Percentiles rank a stretch among this genome's conserved stretches.
Evolutionary conservation across 2,329 filamentous ascomycete genomes (phyloP).

Genomic region (Monilinia polystroma): DNA sequence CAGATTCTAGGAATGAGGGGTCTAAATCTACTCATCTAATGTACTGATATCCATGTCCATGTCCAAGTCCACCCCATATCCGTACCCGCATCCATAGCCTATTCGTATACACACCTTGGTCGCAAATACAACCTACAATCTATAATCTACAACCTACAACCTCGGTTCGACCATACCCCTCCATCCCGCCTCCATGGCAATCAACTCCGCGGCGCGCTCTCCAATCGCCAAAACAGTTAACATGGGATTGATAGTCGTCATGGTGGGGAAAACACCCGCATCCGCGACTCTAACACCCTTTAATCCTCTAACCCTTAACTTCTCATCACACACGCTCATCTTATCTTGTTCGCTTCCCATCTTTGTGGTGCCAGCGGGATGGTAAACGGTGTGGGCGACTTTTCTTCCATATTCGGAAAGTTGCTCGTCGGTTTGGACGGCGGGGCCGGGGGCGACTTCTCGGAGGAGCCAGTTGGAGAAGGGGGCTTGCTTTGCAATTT

Average conservation of each 20-base stretch:
- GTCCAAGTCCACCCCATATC: neutral
- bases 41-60: neutral
- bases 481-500: conserved; percentile 42
- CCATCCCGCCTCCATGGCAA: conserved; percentile 72
- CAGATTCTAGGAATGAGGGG: too few species aligned
- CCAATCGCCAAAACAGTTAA: conserved; percentile 81
- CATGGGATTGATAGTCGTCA: conserved; percentile 88
- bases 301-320: conserved; percentile 70
- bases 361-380: conserved; percentile 85
- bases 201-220: conserved; percentile 80
- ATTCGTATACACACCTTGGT: neutral
- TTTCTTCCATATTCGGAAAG: conserved; percentile 78
- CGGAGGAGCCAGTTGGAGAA: conserved; percentile 46
- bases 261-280: conserved; percentile 84
- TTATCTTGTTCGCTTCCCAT: conserved; percentile 75
- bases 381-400: conserved; percentile 86
- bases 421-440: conserved; percentile 69
- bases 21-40: neutral
- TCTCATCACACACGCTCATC: conserved; percentile 75
- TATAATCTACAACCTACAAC: conserved; percentile 29
- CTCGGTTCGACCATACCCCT: conserved; percentile 40
- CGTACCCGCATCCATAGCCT: neutral
- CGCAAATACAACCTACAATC: conserved; percentile 30
- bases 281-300: conserved; percentile 77
- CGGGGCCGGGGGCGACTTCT: conserved; percentile 43